Base-by-base conservation (phyloP, 1,284 basidiomycete species). In the Malassezia nana region DNA sequence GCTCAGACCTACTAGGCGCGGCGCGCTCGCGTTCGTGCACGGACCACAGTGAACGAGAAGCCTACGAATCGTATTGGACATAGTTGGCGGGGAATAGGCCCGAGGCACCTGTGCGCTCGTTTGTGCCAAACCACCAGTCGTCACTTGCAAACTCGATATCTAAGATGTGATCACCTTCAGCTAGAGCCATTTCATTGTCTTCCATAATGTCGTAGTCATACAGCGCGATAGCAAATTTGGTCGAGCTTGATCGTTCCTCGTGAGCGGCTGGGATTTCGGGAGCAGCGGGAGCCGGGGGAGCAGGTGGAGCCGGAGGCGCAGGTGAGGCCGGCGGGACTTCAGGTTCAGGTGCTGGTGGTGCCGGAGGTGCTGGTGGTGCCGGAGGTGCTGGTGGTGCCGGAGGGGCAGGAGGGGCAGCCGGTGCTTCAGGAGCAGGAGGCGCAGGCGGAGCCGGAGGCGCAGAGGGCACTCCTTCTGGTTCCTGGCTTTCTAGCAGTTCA, bases 51-150 rank as follows among this genome's bases (percentile, higher is more conserved):
- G 38, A 40, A 40, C 20, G 16, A 40, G n/a, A 38, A 4, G 4
- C n/a, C 51, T 52, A 50, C 24, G 46, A 48, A 3, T 50, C 44
- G 32, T 44, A 45, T 46, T 68, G 64, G 15, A 66, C 63, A 43
- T 70, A 70, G 55, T 68, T 70, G 22, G 62, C 60, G 1, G 70
- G 70, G 60, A 79, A 80, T 25, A 79, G 79, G 74, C 46, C 84
- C 81, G 30, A 84, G 81, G 45, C 52, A 8, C 66, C 69, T 8
- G 68, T 68, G 1, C 60, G 46, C 40, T 62, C 50, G 35, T 72
- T 72, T 20, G 58, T 67, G 25, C 71, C 71, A 46, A 59, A 63
- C 71, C 71, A 73, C 71, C 71, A 73, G 25, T 73, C 71, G 2
- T 73, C 71, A 52, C 65, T 68, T 42, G 69, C 67, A 52, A 67